Evolutionary conservation across 2,329 filamentous ascomycete genomes (phyloP).

Genomic region (Microsporum ferrugineum): DNA sequence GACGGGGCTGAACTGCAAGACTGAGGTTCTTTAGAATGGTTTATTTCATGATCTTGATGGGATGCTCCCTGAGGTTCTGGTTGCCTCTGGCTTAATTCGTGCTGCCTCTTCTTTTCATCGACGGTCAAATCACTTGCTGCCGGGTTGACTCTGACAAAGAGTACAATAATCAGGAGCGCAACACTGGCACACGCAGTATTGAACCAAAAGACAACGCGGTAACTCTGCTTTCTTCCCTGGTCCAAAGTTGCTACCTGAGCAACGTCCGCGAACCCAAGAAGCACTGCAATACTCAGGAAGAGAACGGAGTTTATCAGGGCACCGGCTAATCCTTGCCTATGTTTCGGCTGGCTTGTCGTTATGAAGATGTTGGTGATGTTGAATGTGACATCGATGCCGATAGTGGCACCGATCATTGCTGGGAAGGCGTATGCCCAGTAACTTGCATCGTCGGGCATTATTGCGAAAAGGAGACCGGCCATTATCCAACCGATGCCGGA

Average conservation of each 20-base stretch:
- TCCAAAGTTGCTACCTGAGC: conserved; percentile 39
- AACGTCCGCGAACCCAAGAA: conserved; percentile 60
- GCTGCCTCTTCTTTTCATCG: conserved; percentile 39
- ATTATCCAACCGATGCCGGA: conserved; percentile 50
- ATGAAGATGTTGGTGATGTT: conserved; percentile 68
- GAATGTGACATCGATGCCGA: conserved; percentile 65
- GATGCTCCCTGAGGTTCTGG: neutral
- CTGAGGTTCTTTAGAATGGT: neutral
- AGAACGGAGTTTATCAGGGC: conserved; percentile 59
- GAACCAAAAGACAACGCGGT: conserved; percentile 55
- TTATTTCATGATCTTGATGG: neutral
- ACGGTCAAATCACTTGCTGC: conserved; percentile 48
- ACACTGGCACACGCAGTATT: conserved; percentile 45
- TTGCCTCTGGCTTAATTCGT: neutral
- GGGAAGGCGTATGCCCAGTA: conserved; percentile 70
- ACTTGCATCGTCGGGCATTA: conserved; percentile 45
- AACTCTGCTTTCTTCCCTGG: conserved; percentile 42
- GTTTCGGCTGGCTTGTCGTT: conserved; percentile 56
- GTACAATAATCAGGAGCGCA: conserved; percentile 42
- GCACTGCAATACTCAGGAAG: conserved; percentile 61
- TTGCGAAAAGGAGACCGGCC: conserved; percentile 51
- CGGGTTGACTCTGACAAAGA: conserved; percentile 44
- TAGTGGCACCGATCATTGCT: conserved; percentile 48
- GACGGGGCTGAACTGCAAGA: neutral
- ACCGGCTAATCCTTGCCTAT: conserved; percentile 59